phyloP scores from a whole-genome alignment of 257 asterid species.

The Agastache rugosa region DNA sequence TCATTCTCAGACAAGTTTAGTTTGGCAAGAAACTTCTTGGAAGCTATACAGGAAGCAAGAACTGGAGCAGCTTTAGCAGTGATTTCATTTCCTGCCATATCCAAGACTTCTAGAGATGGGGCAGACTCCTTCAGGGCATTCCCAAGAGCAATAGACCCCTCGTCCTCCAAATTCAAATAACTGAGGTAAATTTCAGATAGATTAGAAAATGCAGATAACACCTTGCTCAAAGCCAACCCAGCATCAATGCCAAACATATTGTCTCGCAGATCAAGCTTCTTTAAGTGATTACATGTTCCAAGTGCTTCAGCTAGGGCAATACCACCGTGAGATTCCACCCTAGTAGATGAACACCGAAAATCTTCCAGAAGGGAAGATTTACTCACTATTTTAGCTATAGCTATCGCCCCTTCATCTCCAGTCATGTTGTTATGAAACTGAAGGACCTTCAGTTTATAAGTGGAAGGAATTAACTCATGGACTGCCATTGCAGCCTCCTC shows the following conservation, averaged over 20 bases:
- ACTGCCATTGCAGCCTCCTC: constrained; percentile 92
- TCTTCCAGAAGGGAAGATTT: constrained; percentile 70
- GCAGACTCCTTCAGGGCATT: constrained; percentile 74
- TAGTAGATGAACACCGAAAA: constrained; percentile 86
- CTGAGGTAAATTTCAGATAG: constrained; percentile 76
- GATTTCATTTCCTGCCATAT: constrained; percentile 95
- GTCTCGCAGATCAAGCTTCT: constrained; percentile 88
- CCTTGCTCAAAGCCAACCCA: constrained; percentile 69
- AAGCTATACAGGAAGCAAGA: constrained; percentile 74
- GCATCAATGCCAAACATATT: constrained; percentile 90
- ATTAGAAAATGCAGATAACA: constrained; percentile 54
- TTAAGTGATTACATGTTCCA: constrained; percentile 57
- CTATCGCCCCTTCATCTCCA: constrained; percentile 91
- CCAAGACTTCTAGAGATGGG: constrained; percentile 74
- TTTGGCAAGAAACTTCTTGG: constrained; percentile 69
- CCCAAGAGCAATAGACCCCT: constrained; percentile 74
- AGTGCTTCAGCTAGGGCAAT: constrained; percentile 74
- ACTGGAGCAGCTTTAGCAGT: constrained; percentile 77
- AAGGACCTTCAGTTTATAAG: constrained; percentile 69
- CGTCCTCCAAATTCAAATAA: constrained; percentile 89
- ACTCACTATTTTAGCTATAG: constrained; percentile 69
- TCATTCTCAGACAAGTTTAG: constrained; percentile 83
- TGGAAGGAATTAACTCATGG: constrained; percentile 75
- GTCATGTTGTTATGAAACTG: constrained; percentile 92
- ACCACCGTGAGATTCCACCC: constrained; percentile 88